These are phyloP conservation scores for Penicillium frequentans DNA, from an alignment of 2,329 filamentous ascomycete species.

Conservation along the genomic window DNA sequence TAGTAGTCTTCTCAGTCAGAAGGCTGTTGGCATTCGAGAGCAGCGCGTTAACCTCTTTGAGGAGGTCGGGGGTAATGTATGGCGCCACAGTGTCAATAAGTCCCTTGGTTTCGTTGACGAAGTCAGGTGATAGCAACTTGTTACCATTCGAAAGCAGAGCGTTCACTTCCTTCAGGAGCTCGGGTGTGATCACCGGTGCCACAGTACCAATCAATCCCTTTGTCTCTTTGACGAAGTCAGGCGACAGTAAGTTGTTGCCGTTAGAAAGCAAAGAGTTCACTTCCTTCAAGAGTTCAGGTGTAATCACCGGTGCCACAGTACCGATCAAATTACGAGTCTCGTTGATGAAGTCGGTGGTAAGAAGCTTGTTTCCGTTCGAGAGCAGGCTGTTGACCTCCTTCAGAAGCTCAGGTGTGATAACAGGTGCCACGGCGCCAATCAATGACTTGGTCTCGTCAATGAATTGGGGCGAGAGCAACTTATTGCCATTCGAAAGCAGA, in stretches of 20 bases:
- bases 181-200: slow-evolving; percentile 19
- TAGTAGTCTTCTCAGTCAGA: slow-evolving; percentile 26
- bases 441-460: slow-evolving; percentile 25
- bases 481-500: slow-evolving; percentile 26
- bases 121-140: slow-evolving; percentile 4
- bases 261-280: slow-evolving; percentile 20
- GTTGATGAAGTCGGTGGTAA: slow-evolving; percentile 5
- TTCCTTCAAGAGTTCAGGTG: slow-evolving; percentile 19
- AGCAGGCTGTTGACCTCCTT: slow-evolving; percentile 4
- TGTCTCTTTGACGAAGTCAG: slow-evolving; percentile 25
- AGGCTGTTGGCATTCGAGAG: slow-evolving; percentile 27
- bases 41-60: slow-evolving; percentile 25
- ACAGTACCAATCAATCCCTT: slow-evolving; percentile 21
- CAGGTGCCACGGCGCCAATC: slow-evolving; percentile 19
- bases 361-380: slow-evolving; percentile 10
- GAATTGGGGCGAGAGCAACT: slow-evolving; percentile 32
- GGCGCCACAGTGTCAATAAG: slow-evolving; percentile 21
- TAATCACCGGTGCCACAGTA: slow-evolving; percentile 20
- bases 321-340: slow-evolving; percentile 11
- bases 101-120: slow-evolving; percentile 3
- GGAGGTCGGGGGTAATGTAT: slow-evolving; percentile 20
- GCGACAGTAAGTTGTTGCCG: slow-evolving; percentile 29
- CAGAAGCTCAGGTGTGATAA: slow-evolving; percentile 13
- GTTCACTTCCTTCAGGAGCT: neutral
- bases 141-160: slow-evolving; percentile 12